Base-by-base conservation (phyloP, 192 early-diverging fungal species). In the Backusella morwellensis region DNA sequence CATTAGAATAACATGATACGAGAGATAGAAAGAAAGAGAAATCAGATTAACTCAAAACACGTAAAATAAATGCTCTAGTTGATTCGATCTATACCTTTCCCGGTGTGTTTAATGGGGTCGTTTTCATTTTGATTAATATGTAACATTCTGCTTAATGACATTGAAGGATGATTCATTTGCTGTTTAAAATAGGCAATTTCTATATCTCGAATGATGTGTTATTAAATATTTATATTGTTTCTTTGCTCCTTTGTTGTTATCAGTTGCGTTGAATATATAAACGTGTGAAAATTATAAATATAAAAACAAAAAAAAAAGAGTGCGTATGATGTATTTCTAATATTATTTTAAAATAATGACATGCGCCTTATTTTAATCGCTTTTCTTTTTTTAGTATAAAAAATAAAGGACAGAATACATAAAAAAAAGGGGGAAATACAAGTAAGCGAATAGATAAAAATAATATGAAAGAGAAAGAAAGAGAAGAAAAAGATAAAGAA, bases 401-500 rank as follows among this genome's bases (percentile, higher is more conserved):
- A 26, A 4, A 26, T 8, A 26, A 59, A 59, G 21, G 54, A 23
- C 21, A 59, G 54, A 59, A 59, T 23, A 23, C 21, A 23, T 59
- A 26, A 59, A 59, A 11, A 26, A 59, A 59, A 9, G 11, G 21
- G 21, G 11, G 26, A 26, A 59, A 2, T 50, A 50, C 15, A 50
- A 50, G 17, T 50, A 6, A 50, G 19, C n/a, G 47, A 50, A 50
- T 17, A n/a, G 19, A 19, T 50, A 50, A n/a, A 50, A 50, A 50
- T 14, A 44, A 50, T 19, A 71, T 15, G 23, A 19, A 71, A 34
- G 21, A 70, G 36, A 36, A 41, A 70, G 54, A 70, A 41, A 70
- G 23, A 40, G 36, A 41, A 26, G 36, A 70, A 70, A 40, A 41
- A 70, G 70, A 71, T 32, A 71, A 71, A 32, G 36, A 69, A 38